phyloP scores from a whole-genome alignment of 1,284 basidiomycete genomes.

The Leucoagaricus sp. region DNA sequence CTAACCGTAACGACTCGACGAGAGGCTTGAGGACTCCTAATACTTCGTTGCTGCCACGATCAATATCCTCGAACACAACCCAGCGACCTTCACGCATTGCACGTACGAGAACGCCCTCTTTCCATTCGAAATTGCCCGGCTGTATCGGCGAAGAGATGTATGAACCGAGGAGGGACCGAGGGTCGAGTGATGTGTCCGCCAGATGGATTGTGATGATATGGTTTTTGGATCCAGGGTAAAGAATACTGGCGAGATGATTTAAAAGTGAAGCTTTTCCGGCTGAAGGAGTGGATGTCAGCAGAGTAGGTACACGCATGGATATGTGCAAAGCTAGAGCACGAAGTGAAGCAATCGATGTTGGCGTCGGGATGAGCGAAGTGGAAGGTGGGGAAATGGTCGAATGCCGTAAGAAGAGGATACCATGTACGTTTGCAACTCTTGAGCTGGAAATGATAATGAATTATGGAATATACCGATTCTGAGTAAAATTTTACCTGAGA shows the following conservation, averaged over 20 bases:
- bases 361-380: conserved; percentile 65
- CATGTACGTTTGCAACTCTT: conserved; percentile 59
- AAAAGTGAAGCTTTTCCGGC: conserved; percentile 90
- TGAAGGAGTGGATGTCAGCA: conserved; percentile 87
- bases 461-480: too few relatives aligned
- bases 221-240: conserved; percentile 59
- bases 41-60: conserved; percentile 85
- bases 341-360: conserved; percentile 61
- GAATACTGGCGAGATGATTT: conserved; percentile 67
- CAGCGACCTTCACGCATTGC: conserved; percentile 92
- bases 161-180: conserved; percentile 91
- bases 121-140: conserved; percentile 95
- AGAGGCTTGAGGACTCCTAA: conserved; percentile 84
- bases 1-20: conserved; percentile 74
- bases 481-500: conserved; percentile 49
- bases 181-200: conserved; percentile 93
- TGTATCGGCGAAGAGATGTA: conserved; percentile 87
- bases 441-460: conserved; percentile 47
- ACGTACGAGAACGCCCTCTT: conserved; percentile 91
- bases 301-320: conserved; percentile 73
- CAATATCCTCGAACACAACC: conserved; percentile 94
- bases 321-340: conserved; percentile 66
- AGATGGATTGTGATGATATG: conserved; percentile 86
- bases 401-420: conserved; percentile 59
- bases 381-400: conserved; percentile 21